phyloP scores from a whole-genome alignment of 1,139 yeast species.

The Suhomyces ambrosiae region DNA sequence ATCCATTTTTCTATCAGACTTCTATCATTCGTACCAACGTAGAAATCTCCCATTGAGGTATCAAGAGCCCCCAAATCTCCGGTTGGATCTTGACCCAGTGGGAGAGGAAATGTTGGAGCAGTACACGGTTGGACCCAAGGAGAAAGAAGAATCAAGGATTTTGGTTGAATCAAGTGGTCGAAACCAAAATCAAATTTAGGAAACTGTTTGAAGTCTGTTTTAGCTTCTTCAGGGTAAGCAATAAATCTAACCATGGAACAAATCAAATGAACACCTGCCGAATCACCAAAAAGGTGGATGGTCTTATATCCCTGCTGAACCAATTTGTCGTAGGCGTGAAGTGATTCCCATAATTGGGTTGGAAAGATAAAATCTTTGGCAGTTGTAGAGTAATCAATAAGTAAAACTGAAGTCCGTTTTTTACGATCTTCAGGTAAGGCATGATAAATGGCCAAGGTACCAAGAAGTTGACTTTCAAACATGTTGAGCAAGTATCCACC shows the following conservation, averaged over 20 bases:
- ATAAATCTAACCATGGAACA: conserved; percentile 35
- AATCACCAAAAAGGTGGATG: conserved; percentile 46
- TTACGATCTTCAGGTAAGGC: conserved; percentile 24
- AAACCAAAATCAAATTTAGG: conserved; percentile 25
- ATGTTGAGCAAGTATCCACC: conserved; percentile 44
- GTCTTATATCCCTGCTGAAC: conserved; percentile 31
- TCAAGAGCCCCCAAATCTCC: conserved; percentile 39
- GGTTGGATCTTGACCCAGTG: conserved; percentile 24
- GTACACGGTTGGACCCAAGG: conserved; percentile 47
- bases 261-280: conserved; percentile 49
- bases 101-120: conserved; percentile 21
- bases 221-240: conserved; percentile 35
- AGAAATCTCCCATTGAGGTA: conserved; percentile 33
- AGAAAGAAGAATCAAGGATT: conserved; percentile 36
- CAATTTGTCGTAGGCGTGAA: conserved; percentile 31
- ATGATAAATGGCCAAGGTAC: conserved; percentile 27
- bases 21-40: conserved; percentile 24
- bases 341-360: conserved; percentile 40
- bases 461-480: conserved; percentile 31
- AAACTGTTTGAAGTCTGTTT: conserved; percentile 22
- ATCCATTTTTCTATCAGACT: conserved; percentile 24
- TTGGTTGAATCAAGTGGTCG: conserved; percentile 29
- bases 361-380: conserved; percentile 36
- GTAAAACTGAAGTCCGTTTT: conserved; percentile 28
- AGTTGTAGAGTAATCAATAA: conserved; percentile 44